Evolutionary conservation across 257 asterid genomes (phyloP).

Genomic region (Solanum paucissectum): DNA sequence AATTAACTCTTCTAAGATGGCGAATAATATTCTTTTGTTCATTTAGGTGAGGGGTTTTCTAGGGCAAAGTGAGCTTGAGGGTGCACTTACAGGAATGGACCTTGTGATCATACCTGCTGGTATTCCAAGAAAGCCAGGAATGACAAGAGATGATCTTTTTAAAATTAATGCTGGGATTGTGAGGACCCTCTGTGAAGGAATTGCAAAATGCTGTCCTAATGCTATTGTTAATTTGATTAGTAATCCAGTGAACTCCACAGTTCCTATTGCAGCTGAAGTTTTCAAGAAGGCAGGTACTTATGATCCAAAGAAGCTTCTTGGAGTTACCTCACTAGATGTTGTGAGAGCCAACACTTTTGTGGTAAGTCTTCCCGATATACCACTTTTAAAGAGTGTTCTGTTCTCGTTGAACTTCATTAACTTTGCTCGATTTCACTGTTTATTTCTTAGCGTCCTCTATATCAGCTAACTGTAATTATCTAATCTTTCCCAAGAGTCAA

Average conservation of each 20-base stretch:
- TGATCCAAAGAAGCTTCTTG: conserved; percentile 78
- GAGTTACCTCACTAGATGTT: conserved; percentile 95
- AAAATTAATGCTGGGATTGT: conserved; percentile 95
- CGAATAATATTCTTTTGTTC: neutral
- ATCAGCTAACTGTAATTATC: neutral
- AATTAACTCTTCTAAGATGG: neutral
- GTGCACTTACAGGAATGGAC: conserved; percentile 95
- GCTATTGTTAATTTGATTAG: conserved; percentile 84
- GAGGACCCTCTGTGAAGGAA: conserved; percentile 79
- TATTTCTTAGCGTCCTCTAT: neutral
- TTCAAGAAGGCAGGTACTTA: conserved; percentile 77
- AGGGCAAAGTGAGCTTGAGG: conserved; percentile 71
- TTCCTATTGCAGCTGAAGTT: conserved; percentile 95
- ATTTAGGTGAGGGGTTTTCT: conserved; percentile 45
- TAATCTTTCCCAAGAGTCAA: neutral
- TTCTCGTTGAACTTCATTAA: neutral
- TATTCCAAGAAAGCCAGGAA: conserved; percentile 96
- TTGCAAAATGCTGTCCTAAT: conserved; percentile 73
- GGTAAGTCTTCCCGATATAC: conserved; percentile 15
- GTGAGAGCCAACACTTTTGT: conserved; percentile 96
- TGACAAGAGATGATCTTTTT: conserved; percentile 97
- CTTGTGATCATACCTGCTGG: conserved; percentile 94
- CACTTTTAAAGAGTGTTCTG: neutral
- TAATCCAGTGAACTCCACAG: conserved; percentile 95
- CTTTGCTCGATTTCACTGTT: neutral